Conservation (phyloP, 768 basidiomycete genomes). For the Hirschioporus abietinus region DNA sequence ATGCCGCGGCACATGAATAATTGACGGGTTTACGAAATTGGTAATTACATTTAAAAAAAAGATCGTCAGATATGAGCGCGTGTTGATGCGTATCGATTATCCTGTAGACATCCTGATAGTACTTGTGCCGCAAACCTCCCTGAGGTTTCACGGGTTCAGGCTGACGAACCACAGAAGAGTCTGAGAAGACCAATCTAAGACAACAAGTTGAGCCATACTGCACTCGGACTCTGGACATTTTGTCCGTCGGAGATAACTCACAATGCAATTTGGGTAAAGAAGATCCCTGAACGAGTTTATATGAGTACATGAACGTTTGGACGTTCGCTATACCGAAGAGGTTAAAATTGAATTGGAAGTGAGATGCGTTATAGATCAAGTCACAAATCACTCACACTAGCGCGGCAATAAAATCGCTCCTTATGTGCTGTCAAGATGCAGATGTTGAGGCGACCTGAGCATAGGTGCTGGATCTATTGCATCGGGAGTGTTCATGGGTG, state of each 20-base stretch:
- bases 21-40: constrained; percentile 25
- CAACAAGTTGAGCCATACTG: constrained; percentile 16
- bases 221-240: constrained; percentile 8
- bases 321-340: constrained; percentile 42
- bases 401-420: not conserved
- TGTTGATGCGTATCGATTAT: constrained; percentile 30
- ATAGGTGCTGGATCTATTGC: too few species aligned
- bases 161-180: constrained; percentile 11
- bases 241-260: not conserved
- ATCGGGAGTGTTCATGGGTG: too few species aligned
- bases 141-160: too few species aligned
- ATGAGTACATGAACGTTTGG: constrained; percentile 50
- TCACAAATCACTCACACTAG: not conserved
- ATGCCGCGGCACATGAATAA: not conserved
- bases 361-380: not conserved
- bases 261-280: not conserved
- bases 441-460: too few species aligned
- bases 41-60: constrained; percentile 33
- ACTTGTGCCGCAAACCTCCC: too few species aligned
- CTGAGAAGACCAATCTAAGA: constrained; percentile 7
- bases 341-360: not conserved
- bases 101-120: too few species aligned
- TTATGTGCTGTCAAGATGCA: too few species aligned
- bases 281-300: constrained; percentile 29
- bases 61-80: constrained; percentile 26